phyloP scores from a whole-genome alignment of 148 eudicot genomes.

The Rhododendron henanense region DNA sequence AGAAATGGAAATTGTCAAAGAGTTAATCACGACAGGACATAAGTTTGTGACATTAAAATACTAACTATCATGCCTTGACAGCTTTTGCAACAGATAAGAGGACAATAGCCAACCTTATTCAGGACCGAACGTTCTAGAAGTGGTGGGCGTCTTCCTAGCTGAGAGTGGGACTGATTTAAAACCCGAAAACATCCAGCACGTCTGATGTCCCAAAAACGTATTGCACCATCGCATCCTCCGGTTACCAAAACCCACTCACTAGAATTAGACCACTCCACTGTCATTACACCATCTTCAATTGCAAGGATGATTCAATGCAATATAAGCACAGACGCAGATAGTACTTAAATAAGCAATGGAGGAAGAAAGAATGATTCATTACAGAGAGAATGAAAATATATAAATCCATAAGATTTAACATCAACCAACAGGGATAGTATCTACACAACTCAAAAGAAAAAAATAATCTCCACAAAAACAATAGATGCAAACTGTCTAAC shows the following conservation, averaged over 20 bases:
- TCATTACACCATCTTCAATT: conserved; percentile 78
- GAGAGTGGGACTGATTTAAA: conserved; percentile 83
- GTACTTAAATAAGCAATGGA: not conserved
- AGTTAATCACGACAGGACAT: not conserved
- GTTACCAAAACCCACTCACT: conserved; percentile 95
- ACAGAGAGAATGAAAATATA: not conserved
- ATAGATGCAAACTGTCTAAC: not conserved
- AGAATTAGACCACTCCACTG: conserved; percentile 93
- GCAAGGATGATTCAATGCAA: conserved; percentile 8
- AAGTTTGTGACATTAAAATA: not conserved
- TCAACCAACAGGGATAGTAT: not conserved
- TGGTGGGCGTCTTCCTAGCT: conserved; percentile 86
- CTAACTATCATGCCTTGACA: not conserved
- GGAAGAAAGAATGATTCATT: not conserved
- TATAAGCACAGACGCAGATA: not conserved
- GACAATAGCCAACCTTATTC: conserved; percentile 49
- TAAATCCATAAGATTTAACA: not conserved
- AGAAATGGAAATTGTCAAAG: not conserved
- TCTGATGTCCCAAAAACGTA: conserved; percentile 96
- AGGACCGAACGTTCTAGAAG: conserved; percentile 38
- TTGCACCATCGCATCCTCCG: conserved; percentile 98
- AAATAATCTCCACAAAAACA: not conserved
- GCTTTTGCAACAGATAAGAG: not conserved
- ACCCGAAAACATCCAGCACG: conserved; percentile 96
- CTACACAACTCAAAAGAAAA: not conserved